Base-by-base conservation (phyloP, 2,329 filamentous ascomycete species). In the Colletotrichum lindemuthianum region DNA sequence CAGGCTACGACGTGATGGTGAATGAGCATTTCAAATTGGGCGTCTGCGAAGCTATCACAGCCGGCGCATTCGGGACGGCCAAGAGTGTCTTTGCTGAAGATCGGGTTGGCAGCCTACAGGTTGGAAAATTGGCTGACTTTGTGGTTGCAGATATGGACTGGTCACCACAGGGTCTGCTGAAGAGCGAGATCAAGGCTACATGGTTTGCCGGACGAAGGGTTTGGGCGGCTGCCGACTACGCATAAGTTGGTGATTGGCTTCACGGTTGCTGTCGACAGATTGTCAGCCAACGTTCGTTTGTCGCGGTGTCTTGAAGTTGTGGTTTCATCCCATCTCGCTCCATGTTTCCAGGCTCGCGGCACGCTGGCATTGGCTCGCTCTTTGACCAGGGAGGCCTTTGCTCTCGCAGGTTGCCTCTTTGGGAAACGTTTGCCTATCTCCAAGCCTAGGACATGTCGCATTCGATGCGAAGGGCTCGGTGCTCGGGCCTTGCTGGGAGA, bases 81-180 rank as follows among this genome's bases (percentile, higher is more conserved):
- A 82, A 81, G 66, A 82, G 80, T 32, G 82, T 79, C 44, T 85
- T 83, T 66, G 79, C 79, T 13, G 84, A 87, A 33, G 72, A 76
- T 37, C 74, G 79, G 66, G 72, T 82, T 8, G 85, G 85, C 1
- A 79, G 75, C 60, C 69, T 87, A 57, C 77, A 79, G 69, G 72
- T 74, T 3, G 84, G 84, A 4, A 79, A 80, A 73, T 73, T 79
- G 69, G 85, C 84, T 6, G 84, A 87, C 68, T 84, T 87, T 63
- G 81, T 81, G 15, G 75, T 85, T 2, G 75, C 84, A 6, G 81
- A 85, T 65, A 80, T 84, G 79, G 71, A 76, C 16, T 85, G 81
- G 79, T 76, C 79, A 15, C 72, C 76, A 36, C 76, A 77, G 34
- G 76, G 72, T 64, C 72, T 86, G 53, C 71, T 82, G 57, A 70